Percentiles rank a stretch among this genome's conserved stretches.
These are phyloP conservation scores for Fusarium sp. DNA, from an alignment of 2,329 filamentous ascomycete species.

Conservation along the genomic window DNA sequence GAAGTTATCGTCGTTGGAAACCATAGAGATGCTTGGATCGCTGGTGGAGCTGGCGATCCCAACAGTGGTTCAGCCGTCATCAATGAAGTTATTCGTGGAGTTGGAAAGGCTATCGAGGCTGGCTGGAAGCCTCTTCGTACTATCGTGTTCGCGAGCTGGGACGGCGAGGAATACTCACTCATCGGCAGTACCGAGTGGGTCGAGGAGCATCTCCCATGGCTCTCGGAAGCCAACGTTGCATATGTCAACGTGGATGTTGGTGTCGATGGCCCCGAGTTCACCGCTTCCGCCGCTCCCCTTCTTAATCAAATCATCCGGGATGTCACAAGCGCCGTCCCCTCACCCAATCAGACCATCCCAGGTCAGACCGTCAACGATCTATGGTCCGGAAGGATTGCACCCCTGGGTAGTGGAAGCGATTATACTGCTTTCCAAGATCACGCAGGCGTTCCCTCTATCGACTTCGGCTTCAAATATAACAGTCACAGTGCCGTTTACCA, in stretches of 20 bases:
- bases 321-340: constrained; percentile 68
- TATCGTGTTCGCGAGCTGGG: constrained; percentile 88
- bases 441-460: constrained; percentile 71
- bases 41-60: constrained; percentile 83
- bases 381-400: constrained; percentile 69
- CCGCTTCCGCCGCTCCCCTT: constrained; percentile 74
- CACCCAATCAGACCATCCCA: constrained; percentile 78
- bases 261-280: constrained; percentile 70
- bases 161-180: constrained; percentile 85
- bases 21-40: constrained; percentile 89
- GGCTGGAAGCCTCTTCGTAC: constrained; percentile 75
- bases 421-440: constrained; percentile 80
- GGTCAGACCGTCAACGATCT: constrained; percentile 76
- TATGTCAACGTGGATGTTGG: constrained; percentile 89
- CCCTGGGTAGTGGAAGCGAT: constrained; percentile 77
- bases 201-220: constrained; percentile 86
- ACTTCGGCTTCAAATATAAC: constrained; percentile 65
- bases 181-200: constrained; percentile 93
- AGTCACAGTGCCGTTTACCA: constrained; percentile 69
- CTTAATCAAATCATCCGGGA: constrained; percentile 77
- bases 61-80: constrained; percentile 83
- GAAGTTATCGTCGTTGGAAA: constrained; percentile 93
- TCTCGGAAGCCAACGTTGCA: constrained; percentile 75
- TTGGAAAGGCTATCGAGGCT: constrained; percentile 73
- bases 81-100: constrained; percentile 80